These are phyloP conservation scores for Claviceps sp. DNA, from an alignment of 2,329 filamentous ascomycete species.

Conservation along the genomic window DNA sequence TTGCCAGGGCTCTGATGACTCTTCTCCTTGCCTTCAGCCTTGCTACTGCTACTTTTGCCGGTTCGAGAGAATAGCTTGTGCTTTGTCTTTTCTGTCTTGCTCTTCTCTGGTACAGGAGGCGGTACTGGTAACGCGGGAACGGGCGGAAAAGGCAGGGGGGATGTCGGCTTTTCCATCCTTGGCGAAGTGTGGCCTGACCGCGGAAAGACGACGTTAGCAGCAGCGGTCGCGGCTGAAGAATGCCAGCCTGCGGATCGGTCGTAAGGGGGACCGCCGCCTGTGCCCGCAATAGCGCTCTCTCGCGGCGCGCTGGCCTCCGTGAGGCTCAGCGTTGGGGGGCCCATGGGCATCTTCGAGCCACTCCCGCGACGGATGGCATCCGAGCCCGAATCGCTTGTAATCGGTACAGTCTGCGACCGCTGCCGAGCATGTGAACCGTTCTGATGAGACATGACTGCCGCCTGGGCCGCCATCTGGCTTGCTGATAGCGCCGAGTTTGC, in stretches of 20 bases:
- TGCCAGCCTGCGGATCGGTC: conserved; percentile 43
- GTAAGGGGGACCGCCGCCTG: conserved; percentile 44
- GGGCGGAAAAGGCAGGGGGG: conserved; percentile 23
- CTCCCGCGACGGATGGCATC: conserved; percentile 31
- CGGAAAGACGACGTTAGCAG: conserved; percentile 60
- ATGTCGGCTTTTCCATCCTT: conserved; percentile 20
- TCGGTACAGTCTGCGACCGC: conserved; percentile 61
- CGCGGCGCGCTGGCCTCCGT: conserved; percentile 51
- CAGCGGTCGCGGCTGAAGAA: conserved; percentile 49
- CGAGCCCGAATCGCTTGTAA: conserved; percentile 29
- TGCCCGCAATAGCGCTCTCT: conserved; percentile 38
- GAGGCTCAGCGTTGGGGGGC: conserved; percentile 48
- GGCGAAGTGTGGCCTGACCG: conserved; percentile 45
- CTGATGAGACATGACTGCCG: conserved; percentile 56
- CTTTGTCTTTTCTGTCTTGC: conserved; percentile 51
- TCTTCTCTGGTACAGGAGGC: conserved; percentile 40
- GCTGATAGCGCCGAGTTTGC: conserved; percentile 30
- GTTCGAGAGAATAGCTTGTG: conserved; percentile 72
- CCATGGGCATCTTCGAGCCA: conserved; percentile 37
- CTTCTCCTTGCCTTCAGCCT: conserved; percentile 52
- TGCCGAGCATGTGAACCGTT: conserved; percentile 42
- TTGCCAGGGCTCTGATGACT: conserved; percentile 61
- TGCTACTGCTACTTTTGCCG: conserved; percentile 53
- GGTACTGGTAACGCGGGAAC: conserved; percentile 19
- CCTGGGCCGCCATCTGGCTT: conserved; percentile 71